Conservation (phyloP, 148 eudicot species). For the Cornus florida region DNA sequence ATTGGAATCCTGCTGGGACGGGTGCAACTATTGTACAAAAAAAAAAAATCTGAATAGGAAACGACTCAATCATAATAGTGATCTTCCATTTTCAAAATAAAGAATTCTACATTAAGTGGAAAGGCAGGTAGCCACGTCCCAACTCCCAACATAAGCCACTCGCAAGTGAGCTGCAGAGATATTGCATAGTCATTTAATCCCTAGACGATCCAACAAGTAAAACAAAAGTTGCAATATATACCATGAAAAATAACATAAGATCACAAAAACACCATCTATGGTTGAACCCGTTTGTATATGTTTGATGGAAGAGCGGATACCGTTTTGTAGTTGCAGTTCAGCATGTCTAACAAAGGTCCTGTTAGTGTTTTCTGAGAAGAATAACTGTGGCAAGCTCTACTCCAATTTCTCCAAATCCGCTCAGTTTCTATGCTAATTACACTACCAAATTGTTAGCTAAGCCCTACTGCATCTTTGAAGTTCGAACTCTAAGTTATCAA, state of each 20-base stretch:
- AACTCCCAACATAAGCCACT: not conserved
- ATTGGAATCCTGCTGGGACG: not conserved
- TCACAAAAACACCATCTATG: not conserved
- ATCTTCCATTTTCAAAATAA: not conserved
- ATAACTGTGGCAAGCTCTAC: not conserved
- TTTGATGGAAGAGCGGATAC: not conserved
- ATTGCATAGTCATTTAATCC: not conserved
- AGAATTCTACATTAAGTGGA: too few relatives aligned
- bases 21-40: conserved; percentile 1
- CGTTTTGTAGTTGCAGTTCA: not conserved
- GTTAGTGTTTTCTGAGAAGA: too few relatives aligned
- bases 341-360: not conserved
- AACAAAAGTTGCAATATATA: not conserved
- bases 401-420: not conserved
- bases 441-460: not conserved
- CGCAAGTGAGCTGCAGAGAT: not conserved
- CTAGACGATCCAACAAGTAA: not conserved
- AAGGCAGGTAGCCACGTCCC: not conserved
- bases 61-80: not conserved
- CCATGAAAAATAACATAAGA: not conserved
- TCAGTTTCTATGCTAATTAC: not conserved
- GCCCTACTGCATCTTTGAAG: not conserved
- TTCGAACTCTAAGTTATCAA: not conserved
- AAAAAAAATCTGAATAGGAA: not conserved
- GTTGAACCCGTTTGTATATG: not conserved